Percentiles rank a stretch among this genome's conserved stretches.
Evolutionary conservation across 352 stramenopile species (phyloP).

Genomic region (Globisporangium splendens): DNA sequence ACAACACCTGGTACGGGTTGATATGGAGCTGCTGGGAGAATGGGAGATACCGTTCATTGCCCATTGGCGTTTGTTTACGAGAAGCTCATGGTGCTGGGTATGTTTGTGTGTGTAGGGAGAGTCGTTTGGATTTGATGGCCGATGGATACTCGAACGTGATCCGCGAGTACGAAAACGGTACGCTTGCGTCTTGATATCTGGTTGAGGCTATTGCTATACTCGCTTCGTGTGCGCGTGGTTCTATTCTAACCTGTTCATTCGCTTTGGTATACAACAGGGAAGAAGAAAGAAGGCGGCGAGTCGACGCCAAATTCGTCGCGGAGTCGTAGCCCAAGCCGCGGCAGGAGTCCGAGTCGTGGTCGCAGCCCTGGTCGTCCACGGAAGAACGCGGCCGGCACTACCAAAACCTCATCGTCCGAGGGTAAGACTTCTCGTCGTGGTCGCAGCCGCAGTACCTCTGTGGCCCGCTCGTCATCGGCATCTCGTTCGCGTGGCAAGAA

Average conservation of each 20-base stretch:
- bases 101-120: slow-evolving; percentile 49
- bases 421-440: slow-evolving; percentile 34
- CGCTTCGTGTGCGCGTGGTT: neutral
- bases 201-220: neutral
- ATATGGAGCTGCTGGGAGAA: neutral
- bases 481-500: neutral
- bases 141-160: slow-evolving; percentile 75
- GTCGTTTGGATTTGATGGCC: slow-evolving; percentile 71
- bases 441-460: slow-evolving; percentile 63
- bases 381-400: slow-evolving; percentile 16
- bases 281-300: slow-evolving; percentile 36
- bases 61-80: neutral
- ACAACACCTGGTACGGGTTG: slow-evolving; percentile 68
- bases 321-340: slow-evolving; percentile 20
- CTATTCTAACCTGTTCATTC: no score
- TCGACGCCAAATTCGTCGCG: slow-evolving; percentile 22
- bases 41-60: no score
- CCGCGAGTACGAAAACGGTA: slow-evolving; percentile 66
- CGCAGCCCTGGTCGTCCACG: slow-evolving; percentile 29
- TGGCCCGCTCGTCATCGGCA: slow-evolving; percentile 29
- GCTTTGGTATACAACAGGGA: slow-evolving; percentile 30
- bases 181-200: neutral
- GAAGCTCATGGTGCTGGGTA: neutral
- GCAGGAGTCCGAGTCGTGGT: slow-evolving; percentile 38
- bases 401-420: slow-evolving; percentile 5